These are phyloP conservation scores for Cutaneotrichosporon sp. DNA, from an alignment of 1,284 basidiomycete genomes.

Conservation along the genomic window DNA sequence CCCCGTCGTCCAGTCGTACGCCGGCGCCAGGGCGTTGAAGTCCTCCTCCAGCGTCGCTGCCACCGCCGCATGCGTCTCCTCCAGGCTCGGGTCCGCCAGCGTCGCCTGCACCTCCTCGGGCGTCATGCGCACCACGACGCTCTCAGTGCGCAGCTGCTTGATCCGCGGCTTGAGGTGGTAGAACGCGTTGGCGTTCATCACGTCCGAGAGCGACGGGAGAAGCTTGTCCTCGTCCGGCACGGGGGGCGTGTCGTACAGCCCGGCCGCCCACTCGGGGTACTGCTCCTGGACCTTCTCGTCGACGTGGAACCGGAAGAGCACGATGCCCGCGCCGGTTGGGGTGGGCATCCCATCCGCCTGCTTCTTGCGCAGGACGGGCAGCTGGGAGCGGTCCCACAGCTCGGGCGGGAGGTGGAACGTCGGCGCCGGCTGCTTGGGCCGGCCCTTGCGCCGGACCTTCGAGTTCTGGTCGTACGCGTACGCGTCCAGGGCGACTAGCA, in stretches of 20 bases:
- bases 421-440: conserved; percentile 48
- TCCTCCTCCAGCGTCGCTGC: conserved; percentile 14
- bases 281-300: conserved; percentile 40
- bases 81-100: conserved; percentile 18
- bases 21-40: conserved; percentile 25
- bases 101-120: conserved; percentile 36
- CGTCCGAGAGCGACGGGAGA: conserved; percentile 34
- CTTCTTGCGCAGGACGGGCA: conserved; percentile 42
- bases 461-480: conserved; percentile 37
- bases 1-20: conserved; percentile 19
- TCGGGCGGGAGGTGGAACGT: conserved; percentile 46
- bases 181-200: conserved; percentile 37
- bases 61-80: conserved; percentile 14
- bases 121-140: conserved; percentile 21
- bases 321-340: conserved; percentile 34
- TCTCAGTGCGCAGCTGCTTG: conserved; percentile 25
- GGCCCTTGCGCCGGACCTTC: conserved; percentile 40
- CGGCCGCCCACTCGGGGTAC: conserved; percentile 47
- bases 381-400: conserved; percentile 41
- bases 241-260: conserved; percentile 50
- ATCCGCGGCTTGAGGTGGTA: conserved; percentile 31
- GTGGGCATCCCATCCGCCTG: conserved; percentile 41
- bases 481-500: conserved; percentile 43
- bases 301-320: conserved; percentile 51
- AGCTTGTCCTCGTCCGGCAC: conserved; percentile 39